Conservation (phyloP, 2,329 filamentous ascomycete species). For the Trichophyton equinum region DNA sequence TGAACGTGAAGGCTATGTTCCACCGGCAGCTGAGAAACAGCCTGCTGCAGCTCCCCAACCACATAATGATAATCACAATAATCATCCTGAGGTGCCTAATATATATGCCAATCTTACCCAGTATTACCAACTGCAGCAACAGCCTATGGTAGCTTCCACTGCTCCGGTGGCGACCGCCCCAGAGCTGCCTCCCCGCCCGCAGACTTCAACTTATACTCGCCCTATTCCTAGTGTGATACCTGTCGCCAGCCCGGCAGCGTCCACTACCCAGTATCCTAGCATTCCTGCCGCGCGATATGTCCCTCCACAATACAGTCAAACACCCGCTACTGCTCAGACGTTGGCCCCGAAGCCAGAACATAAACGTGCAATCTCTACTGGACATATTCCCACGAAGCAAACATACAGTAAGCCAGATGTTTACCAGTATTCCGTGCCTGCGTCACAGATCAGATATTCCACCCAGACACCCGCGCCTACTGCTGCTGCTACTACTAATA, state of each 20-base stretch:
- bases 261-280: conserved; percentile 10
- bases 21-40: conserved; percentile 17
- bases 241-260: not conserved
- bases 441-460: conserved; percentile 28
- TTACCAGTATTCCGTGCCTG: conserved; percentile 31
- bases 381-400: conserved; percentile 13
- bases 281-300: conserved; percentile 24
- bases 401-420: conserved; percentile 23
- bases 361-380: conserved; percentile 22
- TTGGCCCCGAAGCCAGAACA: conserved; percentile 19
- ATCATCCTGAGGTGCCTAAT: not conserved
- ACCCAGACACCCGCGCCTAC: conserved; percentile 15
- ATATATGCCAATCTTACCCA: not conserved
- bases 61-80: not conserved
- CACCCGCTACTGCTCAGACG: conserved; percentile 6
- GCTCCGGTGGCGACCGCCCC: not conserved
- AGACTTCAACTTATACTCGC: conserved; percentile 16
- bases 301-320: conserved; percentile 12
- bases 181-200: conserved; percentile 6
- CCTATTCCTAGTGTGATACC: conserved; percentile 14
- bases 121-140: conserved; percentile 13
- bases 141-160: conserved; percentile 18
- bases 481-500: not conserved
- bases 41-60: not conserved
- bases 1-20: conserved; percentile 32